A percentile compares a stretch with the other conserved stretches of the same genome.
Conservation (phyloP, 225 moss, liverwort and hornwort species). For the Sphagnum contortum region DNA sequence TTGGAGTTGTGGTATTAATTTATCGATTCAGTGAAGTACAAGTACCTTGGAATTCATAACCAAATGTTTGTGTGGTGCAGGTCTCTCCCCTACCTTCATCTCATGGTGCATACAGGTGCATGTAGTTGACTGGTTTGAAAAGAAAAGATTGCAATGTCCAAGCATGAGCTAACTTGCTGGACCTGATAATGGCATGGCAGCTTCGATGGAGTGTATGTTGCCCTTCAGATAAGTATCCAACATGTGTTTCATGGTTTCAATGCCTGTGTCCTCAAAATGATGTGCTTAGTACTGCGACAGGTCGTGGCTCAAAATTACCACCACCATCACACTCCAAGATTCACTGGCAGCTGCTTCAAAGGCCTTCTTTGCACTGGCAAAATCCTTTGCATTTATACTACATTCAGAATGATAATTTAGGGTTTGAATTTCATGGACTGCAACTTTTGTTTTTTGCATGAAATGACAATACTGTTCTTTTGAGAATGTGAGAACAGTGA, state of each 20-base stretch:
- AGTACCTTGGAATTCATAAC: too few relatives aligned
- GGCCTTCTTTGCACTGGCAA: conserved; percentile 37
- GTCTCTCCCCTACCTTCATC: not conserved
- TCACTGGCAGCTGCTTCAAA: conserved; percentile 48
- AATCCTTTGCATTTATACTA: conserved; percentile 64
- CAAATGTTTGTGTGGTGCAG: too few relatives aligned
- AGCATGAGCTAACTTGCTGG: conserved; percentile 40
- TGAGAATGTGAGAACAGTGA: too few relatives aligned
- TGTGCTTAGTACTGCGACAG: conserved; percentile 25
- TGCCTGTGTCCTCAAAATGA: conserved; percentile 48
- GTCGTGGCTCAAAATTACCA: conserved; percentile 62
- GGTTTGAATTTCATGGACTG: too few relatives aligned
- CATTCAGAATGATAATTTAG: conserved; percentile 2
- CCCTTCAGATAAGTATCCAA: conserved; percentile 84
- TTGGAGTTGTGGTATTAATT: too few relatives aligned
- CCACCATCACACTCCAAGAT: conserved; percentile 56
- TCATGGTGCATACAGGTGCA: not conserved
- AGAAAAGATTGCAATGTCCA: conserved; percentile 53
- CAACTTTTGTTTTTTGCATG: too few relatives aligned
- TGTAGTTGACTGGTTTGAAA: conserved; percentile 71
- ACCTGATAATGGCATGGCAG: conserved; percentile 61
- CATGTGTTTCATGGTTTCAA: conserved; percentile 51
- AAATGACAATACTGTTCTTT: too few relatives aligned
- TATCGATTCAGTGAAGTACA: too few relatives aligned
- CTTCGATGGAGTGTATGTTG: conserved; percentile 58